These are phyloP conservation scores for Quercus dentata DNA, from an alignment of 306 rosid species.

Conservation along the genomic window DNA sequence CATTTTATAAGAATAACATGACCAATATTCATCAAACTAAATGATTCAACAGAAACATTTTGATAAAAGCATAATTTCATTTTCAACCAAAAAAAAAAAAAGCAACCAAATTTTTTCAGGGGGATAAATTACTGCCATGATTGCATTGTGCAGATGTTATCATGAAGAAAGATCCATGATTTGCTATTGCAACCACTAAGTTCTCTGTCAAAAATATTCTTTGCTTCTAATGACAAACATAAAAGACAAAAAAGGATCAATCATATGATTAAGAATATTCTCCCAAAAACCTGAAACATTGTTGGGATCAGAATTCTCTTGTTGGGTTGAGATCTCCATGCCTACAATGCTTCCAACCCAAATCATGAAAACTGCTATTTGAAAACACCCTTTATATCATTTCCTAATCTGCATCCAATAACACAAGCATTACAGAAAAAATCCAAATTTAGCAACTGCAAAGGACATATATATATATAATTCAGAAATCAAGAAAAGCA, in stretches of 20 bases:
- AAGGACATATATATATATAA: too few species aligned
- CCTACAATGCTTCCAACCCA: conserved; percentile 36
- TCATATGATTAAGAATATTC: not conserved
- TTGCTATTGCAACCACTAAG: not conserved
- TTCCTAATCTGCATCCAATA: conserved; percentile 29
- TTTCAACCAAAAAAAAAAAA: not conserved
- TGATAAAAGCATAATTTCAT: not conserved
- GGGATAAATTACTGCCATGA: too few species aligned
- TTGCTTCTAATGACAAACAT: too few species aligned
- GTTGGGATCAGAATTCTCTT: conserved; percentile 33
- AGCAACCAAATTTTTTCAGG: not conserved
- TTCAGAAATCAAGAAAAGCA: too few species aligned
- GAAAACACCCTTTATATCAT: conserved; percentile 33
- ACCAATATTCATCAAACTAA: not conserved
- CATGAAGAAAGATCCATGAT: not conserved
- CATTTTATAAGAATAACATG: not conserved
- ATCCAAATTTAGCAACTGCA: conserved; percentile 6
- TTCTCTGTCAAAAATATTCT: not conserved
- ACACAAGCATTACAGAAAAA: conserved; percentile 4
- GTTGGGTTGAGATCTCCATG: conserved; percentile 46
- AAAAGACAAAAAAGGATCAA: not conserved
- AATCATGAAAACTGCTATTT: conserved; percentile 36
- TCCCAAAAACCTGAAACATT: conserved; percentile 46
- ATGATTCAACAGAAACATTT: not conserved
- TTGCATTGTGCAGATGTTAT: not conserved